phyloP scores from a whole-genome alignment of 2,329 filamentous ascomycete genomes.

The Paecilomyces formosus region DNA sequence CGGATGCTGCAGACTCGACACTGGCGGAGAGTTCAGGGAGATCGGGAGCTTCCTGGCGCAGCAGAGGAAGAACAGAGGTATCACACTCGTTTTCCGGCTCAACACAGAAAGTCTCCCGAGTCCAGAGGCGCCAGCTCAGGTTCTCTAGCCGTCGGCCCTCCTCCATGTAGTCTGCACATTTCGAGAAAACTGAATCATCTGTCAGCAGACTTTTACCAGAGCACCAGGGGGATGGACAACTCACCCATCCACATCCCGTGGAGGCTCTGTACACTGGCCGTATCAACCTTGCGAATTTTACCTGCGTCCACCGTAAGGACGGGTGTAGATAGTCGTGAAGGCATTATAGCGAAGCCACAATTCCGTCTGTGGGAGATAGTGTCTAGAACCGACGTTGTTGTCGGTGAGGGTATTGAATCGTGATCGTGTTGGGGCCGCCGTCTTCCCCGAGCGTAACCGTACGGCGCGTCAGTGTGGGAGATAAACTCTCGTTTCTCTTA shows the following conservation, averaged over 20 bases:
- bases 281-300: conserved; percentile 92
- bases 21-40: conserved; percentile 69
- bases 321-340: conserved; percentile 71
- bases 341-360: conserved; percentile 53
- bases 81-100: conserved; percentile 51
- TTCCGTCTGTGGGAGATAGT: conserved; percentile 9
- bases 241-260: conserved; percentile 96
- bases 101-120: conserved; percentile 84
- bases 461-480: conserved; percentile 26
- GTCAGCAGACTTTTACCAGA: conserved; percentile 4
- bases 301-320: conserved; percentile 87
- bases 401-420: not conserved
- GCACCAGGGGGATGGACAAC: conserved; percentile 27
- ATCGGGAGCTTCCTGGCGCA: conserved; percentile 40
- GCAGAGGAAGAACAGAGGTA: conserved; percentile 42
- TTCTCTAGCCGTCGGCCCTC: conserved; percentile 91
- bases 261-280: conserved; percentile 81
- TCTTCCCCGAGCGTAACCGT: conserved; percentile 37
- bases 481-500: conserved; percentile 7
- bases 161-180: conserved; percentile 88
- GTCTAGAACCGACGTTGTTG: not conserved
- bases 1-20: conserved; percentile 62
- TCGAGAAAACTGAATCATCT: conserved; percentile 66
- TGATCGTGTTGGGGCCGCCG: conserved; percentile 33
- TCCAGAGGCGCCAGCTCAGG: conserved; percentile 93